Evolutionary conservation across 2,329 filamentous ascomycete genomes (phyloP).

Genomic region (Elsinoe fawcettii): DNA sequence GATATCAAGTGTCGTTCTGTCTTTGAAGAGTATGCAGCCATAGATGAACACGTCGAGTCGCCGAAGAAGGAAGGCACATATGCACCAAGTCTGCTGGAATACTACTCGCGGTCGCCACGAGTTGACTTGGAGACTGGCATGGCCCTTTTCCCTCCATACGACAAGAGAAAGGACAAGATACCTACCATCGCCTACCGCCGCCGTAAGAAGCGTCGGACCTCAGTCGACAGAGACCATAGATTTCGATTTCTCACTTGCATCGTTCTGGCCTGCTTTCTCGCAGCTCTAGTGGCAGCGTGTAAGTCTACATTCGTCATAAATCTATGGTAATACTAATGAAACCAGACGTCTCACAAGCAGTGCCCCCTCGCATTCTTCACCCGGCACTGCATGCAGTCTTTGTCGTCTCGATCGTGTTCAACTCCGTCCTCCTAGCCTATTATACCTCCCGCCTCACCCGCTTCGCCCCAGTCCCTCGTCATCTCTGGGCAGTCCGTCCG

Average conservation of each 20-base stretch:
- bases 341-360: not conserved
- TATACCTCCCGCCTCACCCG: not conserved
- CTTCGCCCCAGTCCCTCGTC: not conserved
- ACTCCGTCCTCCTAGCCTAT: slow-evolving; percentile 1
- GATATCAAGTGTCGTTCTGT: slow-evolving; percentile 5
- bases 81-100: slow-evolving; percentile 7
- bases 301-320: not conserved
- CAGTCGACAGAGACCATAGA: not conserved
- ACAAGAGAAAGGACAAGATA: not conserved
- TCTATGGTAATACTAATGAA: not conserved
- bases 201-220: not conserved
- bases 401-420: not conserved
- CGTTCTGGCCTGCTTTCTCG: not conserved
- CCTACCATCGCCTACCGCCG: slow-evolving; percentile 5
- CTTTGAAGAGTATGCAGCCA: slow-evolving; percentile 6
- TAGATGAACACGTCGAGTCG: not conserved
- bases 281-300: slow-evolving; percentile 8
- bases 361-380: not conserved
- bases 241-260: not conserved
- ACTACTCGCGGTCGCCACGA: slow-evolving; percentile 3
- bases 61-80: slow-evolving; percentile 4
- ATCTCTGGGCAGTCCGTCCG: slow-evolving; percentile 2
- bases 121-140: slow-evolving; percentile 7
- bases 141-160: not conserved
- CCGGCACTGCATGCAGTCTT: slow-evolving; percentile 7